Conservation (phyloP, 2,329 filamentous ascomycete genomes). For the Sporothrix sp. region DNA sequence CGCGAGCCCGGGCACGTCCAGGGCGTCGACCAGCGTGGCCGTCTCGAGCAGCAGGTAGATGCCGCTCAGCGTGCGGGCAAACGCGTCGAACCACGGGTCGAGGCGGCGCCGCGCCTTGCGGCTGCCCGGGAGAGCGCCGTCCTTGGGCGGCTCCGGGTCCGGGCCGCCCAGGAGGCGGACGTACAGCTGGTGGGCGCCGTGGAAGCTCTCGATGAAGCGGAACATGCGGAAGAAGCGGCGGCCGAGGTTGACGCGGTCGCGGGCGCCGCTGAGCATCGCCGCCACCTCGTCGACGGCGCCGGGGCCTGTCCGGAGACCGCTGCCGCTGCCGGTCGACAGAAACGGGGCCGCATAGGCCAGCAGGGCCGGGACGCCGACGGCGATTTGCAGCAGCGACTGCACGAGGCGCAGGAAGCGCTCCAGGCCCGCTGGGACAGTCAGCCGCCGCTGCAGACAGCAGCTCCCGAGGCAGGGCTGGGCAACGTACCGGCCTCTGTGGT, state of each 20-base stretch:
- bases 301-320: too few relatives aligned
- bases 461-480: too few relatives aligned
- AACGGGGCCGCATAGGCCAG: slow-evolving; percentile 24
- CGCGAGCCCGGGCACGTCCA: slow-evolving; percentile 34
- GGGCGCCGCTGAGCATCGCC: slow-evolving; percentile 23
- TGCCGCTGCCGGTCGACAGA: neutral
- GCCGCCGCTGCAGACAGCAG: neutral
- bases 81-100: slow-evolving; percentile 42
- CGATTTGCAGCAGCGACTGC: slow-evolving; percentile 41
- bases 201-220: slow-evolving; percentile 54
- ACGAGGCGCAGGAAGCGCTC: slow-evolving; percentile 51
- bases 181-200: slow-evolving; percentile 37
- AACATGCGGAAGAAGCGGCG: slow-evolving; percentile 60
- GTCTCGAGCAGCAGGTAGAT: slow-evolving; percentile 60
- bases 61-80: slow-evolving; percentile 50
- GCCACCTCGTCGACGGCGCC: slow-evolving; percentile 19
- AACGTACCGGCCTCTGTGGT: slow-evolving; percentile 37
- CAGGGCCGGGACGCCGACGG: slow-evolving; percentile 35
- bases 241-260: slow-evolving; percentile 35
- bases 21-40: slow-evolving; percentile 47
- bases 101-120: slow-evolving; percentile 15
- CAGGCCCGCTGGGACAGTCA: slow-evolving; percentile 39
- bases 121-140: neutral
- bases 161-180: neutral
- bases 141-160: too few relatives aligned